Conservation (phyloP, 306 rosid species). For the Macrotyloma uniflorum region DNA sequence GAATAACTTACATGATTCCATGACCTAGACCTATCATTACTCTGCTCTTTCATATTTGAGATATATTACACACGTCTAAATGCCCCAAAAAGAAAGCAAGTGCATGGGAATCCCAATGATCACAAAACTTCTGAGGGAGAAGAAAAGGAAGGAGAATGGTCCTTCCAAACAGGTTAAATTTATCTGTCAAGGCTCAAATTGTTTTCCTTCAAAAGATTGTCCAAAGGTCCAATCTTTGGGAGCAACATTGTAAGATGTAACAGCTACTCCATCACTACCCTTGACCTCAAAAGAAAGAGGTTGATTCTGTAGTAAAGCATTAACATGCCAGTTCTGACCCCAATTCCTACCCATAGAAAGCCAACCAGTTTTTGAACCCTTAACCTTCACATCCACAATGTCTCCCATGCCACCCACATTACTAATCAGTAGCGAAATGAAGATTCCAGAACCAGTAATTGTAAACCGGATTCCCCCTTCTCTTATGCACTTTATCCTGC, state of each 20-base stretch:
- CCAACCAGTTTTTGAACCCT: constrained; percentile 95
- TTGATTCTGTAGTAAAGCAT: constrained; percentile 76
- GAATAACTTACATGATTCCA: neutral
- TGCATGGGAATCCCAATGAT: neutral
- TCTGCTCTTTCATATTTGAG: too few species aligned
- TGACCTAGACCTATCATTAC: neutral
- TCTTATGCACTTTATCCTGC: constrained; percentile 81
- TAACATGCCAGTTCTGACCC: constrained; percentile 97
- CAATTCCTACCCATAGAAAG: constrained; percentile 95
- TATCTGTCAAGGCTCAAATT: constrained; percentile 53
- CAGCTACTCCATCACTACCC: constrained; percentile 62
- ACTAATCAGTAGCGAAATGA: constrained; percentile 71
- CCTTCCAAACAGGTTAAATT: neutral
- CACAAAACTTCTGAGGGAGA: neutral
- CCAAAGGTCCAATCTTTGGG: constrained; percentile 87
- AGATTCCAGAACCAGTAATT: constrained; percentile 70
- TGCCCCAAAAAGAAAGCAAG: too few species aligned
- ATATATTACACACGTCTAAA: too few species aligned
- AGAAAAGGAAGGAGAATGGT: neutral
- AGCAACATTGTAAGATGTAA: constrained; percentile 79
- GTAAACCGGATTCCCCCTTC: constrained; percentile 79
- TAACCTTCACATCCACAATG: constrained; percentile 69
- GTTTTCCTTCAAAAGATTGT: constrained; percentile 89
- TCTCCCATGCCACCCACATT: constrained; percentile 88
- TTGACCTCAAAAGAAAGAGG: constrained; percentile 92